A percentile compares a stretch with the other conserved stretches of the same genome.
Evolutionary conservation across 192 early-diverging fungal species (phyloP).

Genomic region (Jimgerdemannia lactiflua): DNA sequence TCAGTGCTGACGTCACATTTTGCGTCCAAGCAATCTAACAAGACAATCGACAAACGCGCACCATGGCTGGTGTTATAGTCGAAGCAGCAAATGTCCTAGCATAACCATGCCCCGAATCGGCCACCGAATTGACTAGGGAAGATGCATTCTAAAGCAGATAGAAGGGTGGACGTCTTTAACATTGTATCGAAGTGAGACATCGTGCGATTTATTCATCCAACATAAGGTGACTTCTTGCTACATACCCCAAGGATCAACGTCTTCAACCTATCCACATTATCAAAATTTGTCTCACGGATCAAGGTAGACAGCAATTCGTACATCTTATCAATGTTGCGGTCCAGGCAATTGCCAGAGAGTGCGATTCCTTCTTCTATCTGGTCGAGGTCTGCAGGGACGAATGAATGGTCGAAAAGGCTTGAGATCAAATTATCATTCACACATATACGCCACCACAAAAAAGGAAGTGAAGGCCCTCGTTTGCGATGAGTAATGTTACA

Average conservation of each 20-base stretch:
- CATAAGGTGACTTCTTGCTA: neutral
- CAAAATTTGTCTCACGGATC: conserved; percentile 67
- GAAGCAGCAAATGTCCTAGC: conserved; percentile 72
- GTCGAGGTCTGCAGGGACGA: conserved; percentile 39
- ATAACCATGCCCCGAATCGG: conserved; percentile 78
- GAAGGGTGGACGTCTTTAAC: neutral
- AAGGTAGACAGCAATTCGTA: conserved; percentile 73
- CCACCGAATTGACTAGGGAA: conserved; percentile 75
- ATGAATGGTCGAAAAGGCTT: neutral
- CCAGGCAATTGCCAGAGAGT: conserved; percentile 63
- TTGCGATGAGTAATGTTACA: neutral
- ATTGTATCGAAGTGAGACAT: neutral
- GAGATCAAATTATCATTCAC: neutral
- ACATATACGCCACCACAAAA: too few species aligned
- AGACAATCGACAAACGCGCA: neutral
- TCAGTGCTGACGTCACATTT: too few species aligned
- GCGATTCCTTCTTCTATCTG: conserved; percentile 64
- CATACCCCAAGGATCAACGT: conserved; percentile 68
- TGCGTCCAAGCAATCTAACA: neutral
- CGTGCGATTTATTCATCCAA: neutral
- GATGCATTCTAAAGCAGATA: conserved; percentile 53
- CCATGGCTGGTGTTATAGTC: conserved; percentile 53
- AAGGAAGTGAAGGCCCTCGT: too few species aligned
- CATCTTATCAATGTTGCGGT: conserved; percentile 72
- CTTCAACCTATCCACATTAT: conserved; percentile 64